phyloP scores from a whole-genome alignment of 2,329 filamentous ascomycete genomes.

The Alternaria sp. region DNA sequence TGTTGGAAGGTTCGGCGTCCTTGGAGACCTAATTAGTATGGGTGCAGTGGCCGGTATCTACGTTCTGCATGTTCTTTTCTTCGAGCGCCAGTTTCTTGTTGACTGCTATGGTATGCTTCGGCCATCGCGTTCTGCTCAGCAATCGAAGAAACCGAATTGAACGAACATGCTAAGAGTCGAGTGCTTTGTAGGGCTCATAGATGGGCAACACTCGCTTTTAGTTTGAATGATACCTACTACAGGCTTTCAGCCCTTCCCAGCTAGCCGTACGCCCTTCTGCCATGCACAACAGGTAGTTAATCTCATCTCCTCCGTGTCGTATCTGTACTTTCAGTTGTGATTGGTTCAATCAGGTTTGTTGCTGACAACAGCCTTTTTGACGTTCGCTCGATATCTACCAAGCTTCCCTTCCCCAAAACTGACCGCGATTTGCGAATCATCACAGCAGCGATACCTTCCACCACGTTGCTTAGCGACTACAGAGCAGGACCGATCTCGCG shows the following conservation, averaged over 20 bases:
- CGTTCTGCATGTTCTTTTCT: constrained; percentile 45
- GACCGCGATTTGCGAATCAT: not conserved
- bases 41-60: constrained; percentile 50
- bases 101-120: constrained; percentile 49
- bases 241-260: not conserved
- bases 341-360: not conserved
- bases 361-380: not conserved
- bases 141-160: not conserved
- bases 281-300: not conserved
- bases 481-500: not conserved
- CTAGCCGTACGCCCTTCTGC: not conserved
- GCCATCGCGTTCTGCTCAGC: constrained; percentile 13
- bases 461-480: not conserved
- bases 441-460: not conserved
- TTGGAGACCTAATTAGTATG: constrained; percentile 54
- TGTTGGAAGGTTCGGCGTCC: constrained; percentile 48
- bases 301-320: not conserved
- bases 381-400: not conserved
- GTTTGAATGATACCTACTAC: not conserved
- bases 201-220: not conserved
- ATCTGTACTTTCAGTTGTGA: not conserved
- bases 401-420: not conserved
- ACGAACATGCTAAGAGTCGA: not conserved
- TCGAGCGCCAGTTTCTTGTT: constrained; percentile 44
- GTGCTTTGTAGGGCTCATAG: not conserved